These are phyloP conservation scores for Nannizziopsis arthrosporioides DNA, from an alignment of 2,329 filamentous ascomycete species.

Conservation along the genomic window DNA sequence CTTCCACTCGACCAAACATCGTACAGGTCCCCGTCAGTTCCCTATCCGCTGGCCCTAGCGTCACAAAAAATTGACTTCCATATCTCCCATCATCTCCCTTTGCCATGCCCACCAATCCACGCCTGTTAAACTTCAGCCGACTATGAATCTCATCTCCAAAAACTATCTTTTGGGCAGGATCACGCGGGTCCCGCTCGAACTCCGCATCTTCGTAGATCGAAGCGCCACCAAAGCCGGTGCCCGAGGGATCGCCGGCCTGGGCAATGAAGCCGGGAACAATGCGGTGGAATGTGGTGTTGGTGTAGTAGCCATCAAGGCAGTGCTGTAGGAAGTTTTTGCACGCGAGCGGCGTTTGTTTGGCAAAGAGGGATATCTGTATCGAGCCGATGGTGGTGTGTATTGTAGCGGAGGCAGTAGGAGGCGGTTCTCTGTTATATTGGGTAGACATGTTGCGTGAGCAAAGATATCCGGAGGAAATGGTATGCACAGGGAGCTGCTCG, in stretches of 20 bases:
- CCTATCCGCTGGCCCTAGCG: slow-evolving; percentile 63
- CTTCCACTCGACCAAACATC: slow-evolving; percentile 80
- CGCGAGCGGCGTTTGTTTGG: slow-evolving; percentile 81
- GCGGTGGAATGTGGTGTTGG: slow-evolving; percentile 85
- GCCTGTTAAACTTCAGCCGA: slow-evolving; percentile 80
- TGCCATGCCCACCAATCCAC: slow-evolving; percentile 90
- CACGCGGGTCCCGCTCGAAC: slow-evolving; percentile 43
- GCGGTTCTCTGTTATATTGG: slow-evolving; percentile 88
- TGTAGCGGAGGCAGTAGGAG: slow-evolving; percentile 82
- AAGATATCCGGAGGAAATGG: background rate
- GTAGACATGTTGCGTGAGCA: slow-evolving; percentile 54
- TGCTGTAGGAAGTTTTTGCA: slow-evolving; percentile 93
- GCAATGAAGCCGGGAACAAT: slow-evolving; percentile 84
- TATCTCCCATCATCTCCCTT: slow-evolving; percentile 65
- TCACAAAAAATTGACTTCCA: slow-evolving; percentile 95
- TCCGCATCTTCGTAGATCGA: slow-evolving; percentile 70
- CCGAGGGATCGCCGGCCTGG: slow-evolving; percentile 88
- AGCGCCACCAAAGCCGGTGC: slow-evolving; percentile 81
- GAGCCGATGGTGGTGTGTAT: slow-evolving; percentile 84
- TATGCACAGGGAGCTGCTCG: no score
- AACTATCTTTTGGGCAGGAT: slow-evolving; percentile 45
- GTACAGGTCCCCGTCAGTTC: slow-evolving; percentile 87
- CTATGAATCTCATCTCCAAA: slow-evolving; percentile 88
- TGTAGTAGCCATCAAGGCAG: slow-evolving; percentile 90
- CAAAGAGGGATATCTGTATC: slow-evolving; percentile 83